Conservation (phyloP, 73 alveolate species). For the Loxodes magnus region DNA sequence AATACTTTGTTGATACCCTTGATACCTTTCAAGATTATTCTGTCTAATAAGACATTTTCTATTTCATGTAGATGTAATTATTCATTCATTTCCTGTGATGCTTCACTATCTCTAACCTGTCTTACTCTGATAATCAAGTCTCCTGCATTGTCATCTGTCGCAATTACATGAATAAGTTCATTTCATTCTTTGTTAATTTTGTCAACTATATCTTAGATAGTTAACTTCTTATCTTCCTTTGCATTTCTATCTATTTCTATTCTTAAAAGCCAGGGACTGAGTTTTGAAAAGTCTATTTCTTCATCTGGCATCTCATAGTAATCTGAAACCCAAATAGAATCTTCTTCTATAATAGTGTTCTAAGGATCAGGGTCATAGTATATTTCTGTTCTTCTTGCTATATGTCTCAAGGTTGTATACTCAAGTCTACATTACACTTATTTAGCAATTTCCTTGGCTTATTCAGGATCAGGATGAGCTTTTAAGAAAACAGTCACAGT, state of each 20-base stretch:
- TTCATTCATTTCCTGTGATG: too few species aligned
- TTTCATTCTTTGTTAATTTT: constrained; percentile 36
- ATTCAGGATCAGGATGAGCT: constrained; percentile 47
- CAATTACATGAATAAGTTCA: constrained; percentile 39
- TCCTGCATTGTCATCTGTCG: constrained; percentile 59
- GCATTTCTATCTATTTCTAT: constrained; percentile 53
- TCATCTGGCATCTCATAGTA: constrained; percentile 59
- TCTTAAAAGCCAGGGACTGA: constrained; percentile 84
- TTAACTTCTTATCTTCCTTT: constrained; percentile 34
- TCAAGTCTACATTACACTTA: constrained; percentile 61
- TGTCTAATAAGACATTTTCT: too few species aligned
- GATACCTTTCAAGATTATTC: constrained; percentile 84
- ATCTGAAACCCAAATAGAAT: constrained; percentile 51
- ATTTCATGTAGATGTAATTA: too few species aligned
- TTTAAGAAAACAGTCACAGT: constrained; percentile 72
- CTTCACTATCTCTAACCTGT: constrained; percentile 31
- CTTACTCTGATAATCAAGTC: constrained; percentile 59
- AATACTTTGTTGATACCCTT: constrained; percentile 81
- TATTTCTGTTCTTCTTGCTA: constrained; percentile 65
- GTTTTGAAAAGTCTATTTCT: constrained; percentile 26
- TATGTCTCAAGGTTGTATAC: constrained; percentile 83
- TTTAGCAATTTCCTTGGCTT: constrained; percentile 43
- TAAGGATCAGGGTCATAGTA: constrained; percentile 94
- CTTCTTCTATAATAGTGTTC: constrained; percentile 73
- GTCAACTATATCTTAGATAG: constrained; percentile 56